Base-by-base conservation (phyloP, 2,329 filamentous ascomycete genomes). In the Arthrinium puccinioides region DNA sequence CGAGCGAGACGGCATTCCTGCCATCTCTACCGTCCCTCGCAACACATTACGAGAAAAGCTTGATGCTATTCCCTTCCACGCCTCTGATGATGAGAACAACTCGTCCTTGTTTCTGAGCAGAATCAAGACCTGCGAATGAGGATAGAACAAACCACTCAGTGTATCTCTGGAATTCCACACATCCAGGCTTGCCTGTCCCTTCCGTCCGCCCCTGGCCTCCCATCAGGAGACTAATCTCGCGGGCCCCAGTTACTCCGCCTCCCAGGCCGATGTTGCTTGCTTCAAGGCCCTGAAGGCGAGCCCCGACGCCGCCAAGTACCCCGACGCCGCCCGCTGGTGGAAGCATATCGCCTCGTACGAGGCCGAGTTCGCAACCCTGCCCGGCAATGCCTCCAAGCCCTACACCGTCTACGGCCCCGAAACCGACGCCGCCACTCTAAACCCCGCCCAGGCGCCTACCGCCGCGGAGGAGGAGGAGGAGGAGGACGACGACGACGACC, bases 261-360 rank as follows among this genome's bases (percentile, higher is more conserved):
- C 87, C 56, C 92, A 98, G 76, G 92, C 90, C 69, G 92, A 98
- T 74, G 90, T 92, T 58, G 85, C 84, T 66, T 79, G 79, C 71
- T 97, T 85, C 85, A 94, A 97, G 79, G 85, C 85, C 58, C 67
- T 96, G 63, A 81, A 74, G 34, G 68, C 74, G 53, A 67, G 79
- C 43, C 90, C 92, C 55, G 80, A 84, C 52, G 77, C 84, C 57
- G 73, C 75, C 65, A 94, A 94, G 75, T 95, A 84, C 81, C 88
- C 90, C 58, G 76, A 95, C 72, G 87, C 84, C 60, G 87, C 87
- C 61, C 84, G 92, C 67, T 98, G 92, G 92, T 96, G 95, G 81
- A 95, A 94, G 80, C 90, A 98, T 79, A 87, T 96, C 62, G 79
- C 85, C 64, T 84, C 85, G 55, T 94, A 85, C 73, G 82, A 94